A percentile compares a stretch with the other conserved stretches of the same genome.
phyloP scores from a whole-genome alignment of 75 land plant genomes.

The Picea sitchensis region DNA sequence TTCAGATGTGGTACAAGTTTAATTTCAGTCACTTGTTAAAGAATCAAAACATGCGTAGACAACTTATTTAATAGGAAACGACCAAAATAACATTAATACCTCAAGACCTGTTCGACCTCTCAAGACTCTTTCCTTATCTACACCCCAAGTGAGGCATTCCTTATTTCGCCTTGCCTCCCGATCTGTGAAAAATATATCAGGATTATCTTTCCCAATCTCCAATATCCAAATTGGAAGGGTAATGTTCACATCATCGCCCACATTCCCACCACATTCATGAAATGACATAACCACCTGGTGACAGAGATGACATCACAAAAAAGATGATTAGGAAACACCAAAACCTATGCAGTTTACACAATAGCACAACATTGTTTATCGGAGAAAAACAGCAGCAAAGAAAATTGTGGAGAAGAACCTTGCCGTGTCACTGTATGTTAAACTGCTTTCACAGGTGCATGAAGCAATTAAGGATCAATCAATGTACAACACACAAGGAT shows the following conservation, averaged over 20 bases:
- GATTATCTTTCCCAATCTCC: constrained; percentile 86
- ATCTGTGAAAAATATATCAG: constrained; percentile 95
- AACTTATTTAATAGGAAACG: neutral
- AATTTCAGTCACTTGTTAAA: neutral
- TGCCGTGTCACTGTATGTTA: neutral
- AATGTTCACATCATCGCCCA: constrained; percentile 89
- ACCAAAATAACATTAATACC: constrained; percentile 33
- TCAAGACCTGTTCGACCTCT: constrained; percentile 90
- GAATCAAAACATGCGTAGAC: too few relatives aligned
- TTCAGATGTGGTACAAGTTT: neutral
- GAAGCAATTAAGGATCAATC: neutral
- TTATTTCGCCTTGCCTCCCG: constrained; percentile 71
- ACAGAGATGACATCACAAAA: too few relatives aligned
- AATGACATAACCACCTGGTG: constrained; percentile 96
- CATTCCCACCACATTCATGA: constrained; percentile 99
- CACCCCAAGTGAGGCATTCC: constrained; percentile 95
- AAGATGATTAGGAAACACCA: too few relatives aligned
- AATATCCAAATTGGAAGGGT: constrained; percentile 89
- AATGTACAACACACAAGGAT: neutral
- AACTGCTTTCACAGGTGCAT: neutral
- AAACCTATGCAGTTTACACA: too few relatives aligned
- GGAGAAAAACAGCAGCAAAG: too few relatives aligned
- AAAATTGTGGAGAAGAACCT: too few relatives aligned
- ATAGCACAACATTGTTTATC: too few relatives aligned
- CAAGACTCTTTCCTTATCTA: constrained; percentile 85